phyloP scores from a whole-genome alignment of 805 yeast species.

The Grigorovia jiainica region DNA sequence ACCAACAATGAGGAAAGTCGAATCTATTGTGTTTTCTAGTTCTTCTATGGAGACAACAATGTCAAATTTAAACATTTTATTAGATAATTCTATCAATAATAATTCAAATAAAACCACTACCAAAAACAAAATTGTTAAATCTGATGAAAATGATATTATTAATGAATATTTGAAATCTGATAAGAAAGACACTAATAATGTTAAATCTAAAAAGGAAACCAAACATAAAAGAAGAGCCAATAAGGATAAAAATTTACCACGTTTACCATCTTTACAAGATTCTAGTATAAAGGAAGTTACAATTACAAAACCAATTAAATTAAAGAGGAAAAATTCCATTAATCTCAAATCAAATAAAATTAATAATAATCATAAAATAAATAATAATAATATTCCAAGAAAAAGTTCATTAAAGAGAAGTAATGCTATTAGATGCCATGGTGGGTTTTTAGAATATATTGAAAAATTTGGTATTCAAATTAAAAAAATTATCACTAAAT shows the following conservation, averaged over 20 bases:
- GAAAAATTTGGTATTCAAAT: slow-evolving; percentile 19
- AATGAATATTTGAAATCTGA: too few species aligned
- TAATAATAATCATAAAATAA: not conserved
- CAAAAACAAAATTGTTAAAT: not conserved
- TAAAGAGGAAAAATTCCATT: not conserved
- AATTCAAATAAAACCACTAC: not conserved
- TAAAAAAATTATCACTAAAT: slow-evolving; percentile 10
- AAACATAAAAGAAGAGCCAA: not conserved
- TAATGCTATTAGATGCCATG: slow-evolving; percentile 31
- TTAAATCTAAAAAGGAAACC: not conserved
- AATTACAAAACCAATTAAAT: slow-evolving; percentile 2
- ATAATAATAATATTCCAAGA: not conserved
- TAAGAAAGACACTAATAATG: too few species aligned
- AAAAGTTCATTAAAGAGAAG: slow-evolving; percentile 15
- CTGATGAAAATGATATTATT: not conserved
- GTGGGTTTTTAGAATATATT: slow-evolving; percentile 31
- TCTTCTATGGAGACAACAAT: too few species aligned
- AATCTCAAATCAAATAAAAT: not conserved
- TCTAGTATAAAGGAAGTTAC: not conserved
- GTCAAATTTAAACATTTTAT: too few species aligned
- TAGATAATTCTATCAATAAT: too few species aligned
- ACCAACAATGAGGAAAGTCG: slow-evolving; percentile 14
- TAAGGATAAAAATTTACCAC: not conserved
- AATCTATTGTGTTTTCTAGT: slow-evolving; percentile 1
- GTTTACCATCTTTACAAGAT: not conserved